A percentile compares a stretch with the other conserved stretches of the same genome.
phyloP scores from a whole-genome alignment of 345 rosid genomes.

The Orychophragmus violaceus region DNA sequence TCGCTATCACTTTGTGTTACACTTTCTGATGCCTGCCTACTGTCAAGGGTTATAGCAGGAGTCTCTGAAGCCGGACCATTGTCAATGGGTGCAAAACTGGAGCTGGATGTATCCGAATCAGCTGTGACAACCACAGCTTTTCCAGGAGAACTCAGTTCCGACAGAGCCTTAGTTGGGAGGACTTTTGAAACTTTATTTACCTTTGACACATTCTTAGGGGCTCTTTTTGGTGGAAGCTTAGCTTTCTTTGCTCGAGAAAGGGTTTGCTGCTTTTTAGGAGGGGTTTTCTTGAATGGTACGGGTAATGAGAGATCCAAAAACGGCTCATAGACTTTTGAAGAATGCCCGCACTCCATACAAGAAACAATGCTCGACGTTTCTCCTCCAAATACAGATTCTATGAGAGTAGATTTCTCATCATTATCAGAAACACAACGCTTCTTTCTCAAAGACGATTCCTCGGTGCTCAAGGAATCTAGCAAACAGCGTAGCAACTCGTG shows the following conservation, averaged over 20 bases:
- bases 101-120: constrained; percentile 13
- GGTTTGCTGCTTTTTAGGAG: constrained; percentile 48
- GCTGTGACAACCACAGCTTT: constrained; percentile 7
- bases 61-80: constrained; percentile 15
- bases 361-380: constrained; percentile 75
- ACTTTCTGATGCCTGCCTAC: constrained; percentile 4
- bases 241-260: constrained; percentile 60
- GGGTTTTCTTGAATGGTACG: constrained; percentile 72
- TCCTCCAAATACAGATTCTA: constrained; percentile 83
- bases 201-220: constrained; percentile 44
- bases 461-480: constrained; percentile 73
- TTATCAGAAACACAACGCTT: constrained; percentile 33
- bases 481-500: constrained; percentile 86
- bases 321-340: constrained; percentile 83
- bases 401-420: constrained; percentile 46
- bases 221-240: constrained; percentile 61
- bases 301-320: constrained; percentile 93
- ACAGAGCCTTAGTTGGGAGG: constrained; percentile 22
- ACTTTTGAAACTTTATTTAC: constrained; percentile 39
- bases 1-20: constrained; percentile 14
- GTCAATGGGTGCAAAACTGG: not conserved
- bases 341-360: constrained; percentile 80
- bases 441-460: constrained; percentile 55
- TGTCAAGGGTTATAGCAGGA: constrained; percentile 12
- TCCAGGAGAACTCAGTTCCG: constrained; percentile 22